Evolutionary conservation across 2,329 filamentous ascomycete species (phyloP).

Genomic region (Lithohypha guttulata): DNA sequence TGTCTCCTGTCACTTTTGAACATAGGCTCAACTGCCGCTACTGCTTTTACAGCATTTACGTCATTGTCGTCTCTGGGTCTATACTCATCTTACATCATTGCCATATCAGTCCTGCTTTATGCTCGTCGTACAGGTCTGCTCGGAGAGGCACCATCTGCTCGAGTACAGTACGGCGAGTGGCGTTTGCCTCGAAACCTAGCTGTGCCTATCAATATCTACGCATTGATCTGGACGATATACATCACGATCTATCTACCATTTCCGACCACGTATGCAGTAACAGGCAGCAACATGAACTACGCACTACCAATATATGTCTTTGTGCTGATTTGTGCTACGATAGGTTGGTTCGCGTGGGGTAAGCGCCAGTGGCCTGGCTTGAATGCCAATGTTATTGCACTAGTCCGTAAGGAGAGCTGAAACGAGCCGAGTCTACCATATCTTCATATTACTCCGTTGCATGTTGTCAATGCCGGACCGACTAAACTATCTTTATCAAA

Average conservation of each 20-base stretch:
- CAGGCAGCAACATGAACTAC: slow-evolving; percentile 31
- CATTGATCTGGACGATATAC: slow-evolving; percentile 26
- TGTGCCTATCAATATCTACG: slow-evolving; percentile 27
- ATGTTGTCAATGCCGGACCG: too few species aligned
- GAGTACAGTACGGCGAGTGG: slow-evolving; percentile 21
- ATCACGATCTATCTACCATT: slow-evolving; percentile 28
- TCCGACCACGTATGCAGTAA: slow-evolving; percentile 27
- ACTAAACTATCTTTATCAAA: too few species aligned
- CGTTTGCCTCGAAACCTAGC: slow-evolving; percentile 24
- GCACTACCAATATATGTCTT: slow-evolving; percentile 26
- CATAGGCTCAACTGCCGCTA: slow-evolving; percentile 28
- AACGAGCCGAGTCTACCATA: too few species aligned
- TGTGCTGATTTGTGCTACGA: slow-evolving; percentile 16
- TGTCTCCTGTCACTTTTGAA: slow-evolving; percentile 31
- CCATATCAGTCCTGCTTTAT: slow-evolving; percentile 24
- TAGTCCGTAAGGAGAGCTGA: too few species aligned
- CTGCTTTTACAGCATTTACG: slow-evolving; percentile 31
- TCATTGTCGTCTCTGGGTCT: slow-evolving; percentile 30
- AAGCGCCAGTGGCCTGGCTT: slow-evolving; percentile 15
- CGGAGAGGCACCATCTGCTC: slow-evolving; percentile 16
- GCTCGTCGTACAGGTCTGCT: slow-evolving; percentile 24
- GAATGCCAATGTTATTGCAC: too few species aligned
- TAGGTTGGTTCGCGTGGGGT: slow-evolving; percentile 18
- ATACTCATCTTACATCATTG: slow-evolving; percentile 32
- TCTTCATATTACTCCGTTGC: too few species aligned